phyloP scores from a whole-genome alignment of 345 rosid species.

The Iberis pinnata region DNA sequence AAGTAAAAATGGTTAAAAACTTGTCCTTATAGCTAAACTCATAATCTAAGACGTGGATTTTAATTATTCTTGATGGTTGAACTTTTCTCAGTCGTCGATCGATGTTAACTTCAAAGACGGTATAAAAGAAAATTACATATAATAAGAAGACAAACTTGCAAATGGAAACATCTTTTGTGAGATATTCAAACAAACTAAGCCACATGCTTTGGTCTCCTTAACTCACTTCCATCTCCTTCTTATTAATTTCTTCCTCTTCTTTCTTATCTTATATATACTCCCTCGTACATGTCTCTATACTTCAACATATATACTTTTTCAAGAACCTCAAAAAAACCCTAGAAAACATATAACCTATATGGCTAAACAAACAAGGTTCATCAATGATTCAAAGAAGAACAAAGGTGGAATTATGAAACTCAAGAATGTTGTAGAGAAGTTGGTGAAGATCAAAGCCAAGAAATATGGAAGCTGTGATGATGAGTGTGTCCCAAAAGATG shows the following conservation, averaged over 20 bases:
- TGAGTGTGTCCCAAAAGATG: constrained; percentile 50
- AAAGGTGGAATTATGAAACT: constrained; percentile 32
- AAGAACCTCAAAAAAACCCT: not conserved
- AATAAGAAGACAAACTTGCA: constrained; percentile 2
- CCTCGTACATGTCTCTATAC: constrained; percentile 7
- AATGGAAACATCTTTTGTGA: constrained; percentile 19
- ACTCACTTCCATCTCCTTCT: constrained; percentile 14
- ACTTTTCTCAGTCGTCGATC: too few relatives aligned
- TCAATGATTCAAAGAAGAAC: constrained; percentile 27
- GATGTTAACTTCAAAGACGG: too few relatives aligned
- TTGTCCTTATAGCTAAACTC: too few relatives aligned
- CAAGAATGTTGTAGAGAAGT: constrained; percentile 32
- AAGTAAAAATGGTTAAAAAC: too few relatives aligned
- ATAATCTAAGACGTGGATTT: too few relatives aligned
- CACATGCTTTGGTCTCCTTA: constrained; percentile 42
- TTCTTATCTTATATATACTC: constrained; percentile 28
- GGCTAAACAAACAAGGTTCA: constrained; percentile 30
- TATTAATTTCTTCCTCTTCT: too few relatives aligned
- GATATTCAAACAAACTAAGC: constrained; percentile 24
- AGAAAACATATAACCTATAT: not conserved
- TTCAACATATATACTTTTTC: not conserved
- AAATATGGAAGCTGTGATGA: constrained; percentile 15
- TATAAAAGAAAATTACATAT: too few relatives aligned
- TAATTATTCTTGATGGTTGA: too few relatives aligned
- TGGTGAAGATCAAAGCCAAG: constrained; percentile 26